Evolutionary conservation across 345 rosid genomes (phyloP), one percentile per base, ranked within the genome.

Genomic region (Carallia brachiata): DNA sequence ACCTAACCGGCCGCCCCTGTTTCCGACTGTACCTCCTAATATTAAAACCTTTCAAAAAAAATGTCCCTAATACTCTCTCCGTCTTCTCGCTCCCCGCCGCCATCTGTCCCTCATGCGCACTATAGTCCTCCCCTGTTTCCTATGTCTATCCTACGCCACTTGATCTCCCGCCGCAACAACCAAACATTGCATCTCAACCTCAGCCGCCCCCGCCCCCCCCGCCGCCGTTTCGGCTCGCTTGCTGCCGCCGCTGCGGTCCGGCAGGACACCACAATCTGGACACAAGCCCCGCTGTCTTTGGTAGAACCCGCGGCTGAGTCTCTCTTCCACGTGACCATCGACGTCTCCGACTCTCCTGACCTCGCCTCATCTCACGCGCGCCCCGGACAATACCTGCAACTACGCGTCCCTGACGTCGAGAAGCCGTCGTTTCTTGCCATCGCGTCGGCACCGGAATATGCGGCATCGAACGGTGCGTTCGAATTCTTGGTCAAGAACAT

Each of bases 381-480:
- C 40, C 82, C 96, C 1, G 99, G 99, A 10, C 99, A 95, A 77
- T 95, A 90, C 81, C 88, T 92, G 31, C 98, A 90, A 92, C 84
- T 95, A 44, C 94, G 96, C 10, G 72, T 95, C 34, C 88, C 82
- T 13, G 89, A 85, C 65, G 82, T 72, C 2, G 88, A 74, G 63
- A 92, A 83, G 75, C 97, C 93, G 1, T 70, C 98, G 2, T 92
- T 95, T 65, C 78, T 95, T 17, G 96, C 99, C 37, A 86, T 95
- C 53, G 96, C 98, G 2, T 95, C 96, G 64, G 89, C 98, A 62
- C 98, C 98, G 23, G 80, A 85, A 12, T 67, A 82, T 7, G 83
- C 97, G 7, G 67, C 84, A 2, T 53, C 80, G 50, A 84, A 70
- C 8, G 97, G 96, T 28, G 85, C 83, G 28, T 90, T 95, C 56